Evolutionary conservation across 2,329 filamentous ascomycete species (phyloP), one percentile per base, ranked within the genome.

Genomic region (Aspergillus ruber): DNA sequence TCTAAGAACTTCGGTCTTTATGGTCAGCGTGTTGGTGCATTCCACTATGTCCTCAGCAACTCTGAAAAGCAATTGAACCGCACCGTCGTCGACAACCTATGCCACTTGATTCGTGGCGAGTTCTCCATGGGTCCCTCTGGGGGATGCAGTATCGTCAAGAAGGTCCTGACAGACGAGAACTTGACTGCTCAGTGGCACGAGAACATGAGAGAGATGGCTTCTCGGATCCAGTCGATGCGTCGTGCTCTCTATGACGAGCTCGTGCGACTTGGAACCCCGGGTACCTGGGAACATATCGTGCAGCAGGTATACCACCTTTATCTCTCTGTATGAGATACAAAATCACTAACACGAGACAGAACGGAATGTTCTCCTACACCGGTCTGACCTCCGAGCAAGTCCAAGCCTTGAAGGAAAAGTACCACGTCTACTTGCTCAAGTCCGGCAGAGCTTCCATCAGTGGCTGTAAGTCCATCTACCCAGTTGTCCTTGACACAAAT

Each of bases 221-320:
- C 91, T 41, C 86, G 91, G 58, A 96, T 97, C 74, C 95, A 89
- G 59, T 77, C 79, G 57, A 97, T 96, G 91, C 86, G 91, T 56
- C 81, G 83, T 64, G 82, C 80, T 3, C 76, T 97, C 52, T 83
- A 89, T 51, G 72, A 75, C 46, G 90, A 91, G 74, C 82, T 97
- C 8, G 88, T 95, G 70, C 82, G 85, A 62, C 78, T 94, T 46
- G 80, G 81, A 46, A 95, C 91, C 0, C 91, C 91, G 0, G 91
- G 91, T 33, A 87, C 82, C n/a, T 97, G 93, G 91, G 90, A 91
- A 67, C 91, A 97, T 74, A 95, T 97, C 67, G 93, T 90, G 42
- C 88, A 95, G 61, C 91, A 97, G 79, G 95, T 96, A 58, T 46
- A 49, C 8, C 10, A 35, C 23, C 20, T 13, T 25, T 17, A 9